Conservation (phyloP, 1,139 yeast species). For the Diutina ranongensis region DNA sequence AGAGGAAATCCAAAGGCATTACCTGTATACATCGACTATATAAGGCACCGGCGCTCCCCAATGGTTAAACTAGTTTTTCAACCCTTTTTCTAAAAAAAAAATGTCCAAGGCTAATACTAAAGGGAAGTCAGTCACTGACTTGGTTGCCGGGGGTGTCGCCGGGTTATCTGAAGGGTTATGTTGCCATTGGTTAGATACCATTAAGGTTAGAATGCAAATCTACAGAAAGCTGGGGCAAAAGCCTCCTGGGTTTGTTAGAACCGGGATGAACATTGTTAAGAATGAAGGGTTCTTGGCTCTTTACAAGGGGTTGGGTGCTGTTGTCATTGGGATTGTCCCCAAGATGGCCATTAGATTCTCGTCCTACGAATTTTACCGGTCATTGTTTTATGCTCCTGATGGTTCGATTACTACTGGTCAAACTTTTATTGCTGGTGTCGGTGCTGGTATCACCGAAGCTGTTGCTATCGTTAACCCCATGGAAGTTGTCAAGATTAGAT, state of each 20-base stretch:
- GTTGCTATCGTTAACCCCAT: slow-evolving; percentile 91
- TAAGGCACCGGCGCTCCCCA: not conserved
- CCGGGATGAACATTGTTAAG: slow-evolving; percentile 68
- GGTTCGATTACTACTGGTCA: slow-evolving; percentile 61
- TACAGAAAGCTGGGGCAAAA: slow-evolving; percentile 52
- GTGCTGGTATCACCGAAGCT: slow-evolving; percentile 97
- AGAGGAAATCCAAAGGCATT: not conserved
- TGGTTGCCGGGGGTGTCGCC: slow-evolving; percentile 94
- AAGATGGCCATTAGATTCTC: slow-evolving; percentile 97
- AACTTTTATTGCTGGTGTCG: slow-evolving; percentile 87
- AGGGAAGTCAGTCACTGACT: slow-evolving; percentile 49
- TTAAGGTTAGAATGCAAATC: slow-evolving; percentile 94
- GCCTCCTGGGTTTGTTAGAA: slow-evolving; percentile 75
- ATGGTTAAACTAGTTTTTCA: too few species aligned
- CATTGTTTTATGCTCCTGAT: slow-evolving; percentile 49
- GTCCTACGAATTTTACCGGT: slow-evolving; percentile 82
- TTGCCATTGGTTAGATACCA: slow-evolving; percentile 92
- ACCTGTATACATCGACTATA: not conserved
- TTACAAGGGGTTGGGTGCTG: slow-evolving; percentile 95
- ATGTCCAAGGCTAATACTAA: slow-evolving; percentile 14
- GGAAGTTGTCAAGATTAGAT: slow-evolving; percentile 90
- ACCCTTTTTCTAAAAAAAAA: too few species aligned
- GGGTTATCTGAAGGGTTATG: slow-evolving; percentile 93
- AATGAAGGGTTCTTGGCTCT: slow-evolving; percentile 80
- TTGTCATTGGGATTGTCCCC: slow-evolving; percentile 93